These are phyloP conservation scores for Lichtheimia ornata DNA, from an alignment of 371 early-diverging fungal species.

Conservation along the genomic window DNA sequence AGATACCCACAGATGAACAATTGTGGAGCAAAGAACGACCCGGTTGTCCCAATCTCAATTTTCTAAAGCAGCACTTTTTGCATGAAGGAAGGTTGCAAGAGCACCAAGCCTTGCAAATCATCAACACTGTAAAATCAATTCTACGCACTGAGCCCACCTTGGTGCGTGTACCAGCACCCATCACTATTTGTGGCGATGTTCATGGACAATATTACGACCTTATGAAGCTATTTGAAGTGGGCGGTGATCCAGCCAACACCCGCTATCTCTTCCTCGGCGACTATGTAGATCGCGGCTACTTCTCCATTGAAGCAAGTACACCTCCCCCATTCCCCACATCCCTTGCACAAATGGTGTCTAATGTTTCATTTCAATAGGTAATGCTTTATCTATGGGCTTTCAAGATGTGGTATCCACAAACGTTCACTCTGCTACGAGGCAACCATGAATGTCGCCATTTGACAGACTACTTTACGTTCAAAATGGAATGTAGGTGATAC, in stretches of 20 bases:
- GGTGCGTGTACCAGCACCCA: slow-evolving; percentile 87
- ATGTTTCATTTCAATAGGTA: slow-evolving; percentile 27
- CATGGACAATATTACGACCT: slow-evolving; percentile 99
- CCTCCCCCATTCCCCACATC: too few species aligned
- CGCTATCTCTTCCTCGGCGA: slow-evolving; percentile 95
- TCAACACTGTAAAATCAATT: slow-evolving; percentile 72
- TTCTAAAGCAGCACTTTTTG: slow-evolving; percentile 85
- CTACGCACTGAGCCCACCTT: slow-evolving; percentile 82
- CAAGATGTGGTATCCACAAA: slow-evolving; percentile 92
- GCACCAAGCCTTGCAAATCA: slow-evolving; percentile 87
- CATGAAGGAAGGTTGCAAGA: slow-evolving; percentile 92
- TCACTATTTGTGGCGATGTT: slow-evolving; percentile 98
- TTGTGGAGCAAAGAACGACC: slow-evolving; percentile 61
- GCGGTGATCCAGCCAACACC: slow-evolving; percentile 89
- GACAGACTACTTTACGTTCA: slow-evolving; percentile 98
- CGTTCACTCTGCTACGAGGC: slow-evolving; percentile 92
- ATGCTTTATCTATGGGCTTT: slow-evolving; percentile 86
- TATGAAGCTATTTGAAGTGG: slow-evolving; percentile 97
- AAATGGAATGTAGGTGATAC: slow-evolving; percentile 81
- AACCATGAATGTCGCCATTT: slow-evolving; percentile 98
- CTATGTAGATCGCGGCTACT: slow-evolving; percentile 97
- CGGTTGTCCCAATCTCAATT: slow-evolving; percentile 79
- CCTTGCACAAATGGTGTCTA: too few species aligned
- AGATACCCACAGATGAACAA: slow-evolving; percentile 52
- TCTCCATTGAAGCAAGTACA: slow-evolving; percentile 67